These are phyloP conservation scores for Babesia ovis DNA, from an alignment of 169 alveolate species.

Conservation along the genomic window DNA sequence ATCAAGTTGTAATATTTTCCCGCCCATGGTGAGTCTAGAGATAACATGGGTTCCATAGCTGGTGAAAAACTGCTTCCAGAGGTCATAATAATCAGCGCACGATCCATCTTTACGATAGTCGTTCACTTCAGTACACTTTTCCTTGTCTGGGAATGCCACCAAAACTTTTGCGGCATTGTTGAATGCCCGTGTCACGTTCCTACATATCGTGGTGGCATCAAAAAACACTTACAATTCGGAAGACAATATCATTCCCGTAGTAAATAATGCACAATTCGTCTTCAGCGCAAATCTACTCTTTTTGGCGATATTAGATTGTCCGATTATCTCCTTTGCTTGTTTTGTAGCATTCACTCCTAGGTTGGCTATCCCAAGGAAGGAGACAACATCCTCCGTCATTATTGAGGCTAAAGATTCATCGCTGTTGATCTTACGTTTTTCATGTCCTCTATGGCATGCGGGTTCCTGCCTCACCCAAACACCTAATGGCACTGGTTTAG, in stretches of 20 bases:
- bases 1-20: conserved; percentile 6
- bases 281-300: background rate
- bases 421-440: conserved; percentile 14
- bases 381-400: conserved; percentile 49
- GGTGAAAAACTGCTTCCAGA: conserved; percentile 32
- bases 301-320: background rate
- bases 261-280: conserved; percentile 59
- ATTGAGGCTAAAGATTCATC: conserved; percentile 9
- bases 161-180: background rate
- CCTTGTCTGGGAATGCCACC: background rate
- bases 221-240: conserved; percentile 31
- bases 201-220: background rate
- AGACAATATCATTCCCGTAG: conserved; percentile 66
- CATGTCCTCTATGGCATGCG: conserved; percentile 42
- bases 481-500: conserved; percentile 29
- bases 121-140: background rate
- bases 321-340: background rate
- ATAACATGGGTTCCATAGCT: conserved; percentile 43
- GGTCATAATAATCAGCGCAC: conserved; percentile 1
- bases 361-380: conserved; percentile 23
- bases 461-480: conserved; percentile 62
- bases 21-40: conserved; percentile 39
- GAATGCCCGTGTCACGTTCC: conserved; percentile 26
- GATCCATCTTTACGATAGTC: background rate
- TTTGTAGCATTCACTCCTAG: background rate